phyloP scores from a whole-genome alignment of 1,284 basidiomycete species.

The Irpex rosettiformis region DNA sequence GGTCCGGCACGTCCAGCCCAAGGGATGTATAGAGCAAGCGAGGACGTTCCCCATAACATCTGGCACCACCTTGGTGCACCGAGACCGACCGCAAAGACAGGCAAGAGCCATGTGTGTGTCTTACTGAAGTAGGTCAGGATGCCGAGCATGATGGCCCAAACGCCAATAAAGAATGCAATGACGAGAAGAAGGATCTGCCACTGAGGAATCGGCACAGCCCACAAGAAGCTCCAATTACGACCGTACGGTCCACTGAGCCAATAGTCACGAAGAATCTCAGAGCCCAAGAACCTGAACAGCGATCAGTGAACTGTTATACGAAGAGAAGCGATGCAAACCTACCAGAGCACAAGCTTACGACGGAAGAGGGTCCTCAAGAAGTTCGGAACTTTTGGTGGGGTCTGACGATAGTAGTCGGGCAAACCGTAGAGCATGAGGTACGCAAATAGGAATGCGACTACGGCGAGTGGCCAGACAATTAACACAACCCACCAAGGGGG shows the following conservation, averaged over 20 bases:
- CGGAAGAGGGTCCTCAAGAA: slow-evolving; percentile 87
- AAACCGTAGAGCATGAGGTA: slow-evolving; percentile 84
- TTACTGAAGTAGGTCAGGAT: slow-evolving; percentile 85
- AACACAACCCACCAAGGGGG: slow-evolving; percentile 83
- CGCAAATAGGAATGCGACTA: slow-evolving; percentile 71
- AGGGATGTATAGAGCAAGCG: slow-evolving; percentile 84
- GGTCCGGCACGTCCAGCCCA: slow-evolving; percentile 85
- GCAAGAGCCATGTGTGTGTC: slow-evolving; percentile 90
- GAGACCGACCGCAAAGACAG: slow-evolving; percentile 90
- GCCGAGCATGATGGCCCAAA: slow-evolving; percentile 76
- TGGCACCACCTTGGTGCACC: slow-evolving; percentile 93
- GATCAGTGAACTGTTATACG: neutral
- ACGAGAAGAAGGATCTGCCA: slow-evolving; percentile 83
- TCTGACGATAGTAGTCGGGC: slow-evolving; percentile 85
- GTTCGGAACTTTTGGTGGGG: slow-evolving; percentile 89
- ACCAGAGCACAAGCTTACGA: slow-evolving; percentile 86
- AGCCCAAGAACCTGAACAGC: slow-evolving; percentile 62
- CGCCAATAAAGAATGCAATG: slow-evolving; percentile 77
- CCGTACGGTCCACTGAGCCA: slow-evolving; percentile 91
- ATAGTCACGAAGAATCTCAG: slow-evolving; percentile 87
- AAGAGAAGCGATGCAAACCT: slow-evolving; percentile 3
- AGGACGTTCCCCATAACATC: slow-evolving; percentile 87
- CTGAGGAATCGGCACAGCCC: slow-evolving; percentile 79
- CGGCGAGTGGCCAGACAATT: slow-evolving; percentile 80
- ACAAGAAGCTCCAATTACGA: slow-evolving; percentile 91